phyloP scores from a whole-genome alignment of 208 protist species.

The Crithidia expoeki region DNA sequence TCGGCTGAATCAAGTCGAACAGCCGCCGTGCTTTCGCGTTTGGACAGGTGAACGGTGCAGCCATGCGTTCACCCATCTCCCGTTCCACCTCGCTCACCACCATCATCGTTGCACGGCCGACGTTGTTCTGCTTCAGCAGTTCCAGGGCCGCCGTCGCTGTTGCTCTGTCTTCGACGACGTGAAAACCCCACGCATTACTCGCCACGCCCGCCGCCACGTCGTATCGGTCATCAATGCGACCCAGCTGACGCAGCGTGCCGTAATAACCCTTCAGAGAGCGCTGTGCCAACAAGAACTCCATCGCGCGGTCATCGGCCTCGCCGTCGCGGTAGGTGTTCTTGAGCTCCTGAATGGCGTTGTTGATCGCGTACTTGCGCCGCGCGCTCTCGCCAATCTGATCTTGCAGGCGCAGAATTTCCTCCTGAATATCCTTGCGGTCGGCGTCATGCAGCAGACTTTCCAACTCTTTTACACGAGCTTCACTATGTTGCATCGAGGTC shows the following conservation, averaged over 20 bases:
- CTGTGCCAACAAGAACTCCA: conserved; percentile 88
- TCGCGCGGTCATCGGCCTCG: conserved; percentile 83
- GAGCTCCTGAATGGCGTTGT: conserved; percentile 81
- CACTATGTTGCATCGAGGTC: conserved; percentile 25
- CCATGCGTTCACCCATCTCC: conserved; percentile 53
- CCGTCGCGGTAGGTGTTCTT: conserved; percentile 82
- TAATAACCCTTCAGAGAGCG: conserved; percentile 91
- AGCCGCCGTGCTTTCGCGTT: conserved; percentile 78
- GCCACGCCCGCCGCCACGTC: conserved; percentile 98
- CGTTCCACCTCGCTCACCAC: conserved; percentile 94
- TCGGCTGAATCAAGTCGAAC: conserved; percentile 95
- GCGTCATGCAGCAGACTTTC: conserved; percentile 53
- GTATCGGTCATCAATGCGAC: conserved; percentile 96
- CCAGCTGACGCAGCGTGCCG: conserved; percentile 98
- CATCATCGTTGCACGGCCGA: conserved; percentile 98
- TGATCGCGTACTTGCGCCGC: conserved; percentile 79
- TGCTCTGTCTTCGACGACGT: conserved; percentile 97
- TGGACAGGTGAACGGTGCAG: conserved; percentile 55
- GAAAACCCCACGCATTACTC: conserved; percentile 94
- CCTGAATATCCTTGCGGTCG: conserved; percentile 48
- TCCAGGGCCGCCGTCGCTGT: conserved; percentile 92
- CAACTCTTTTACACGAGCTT: conserved; percentile 51
- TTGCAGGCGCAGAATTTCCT: conserved; percentile 74
- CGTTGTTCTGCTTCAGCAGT: conserved; percentile 91
- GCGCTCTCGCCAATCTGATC: conserved; percentile 63